A percentile compares a stretch with the other conserved stretches of the same genome.
phyloP scores from a whole-genome alignment of 805 yeast species.

The Lipomyces japonicus region DNA sequence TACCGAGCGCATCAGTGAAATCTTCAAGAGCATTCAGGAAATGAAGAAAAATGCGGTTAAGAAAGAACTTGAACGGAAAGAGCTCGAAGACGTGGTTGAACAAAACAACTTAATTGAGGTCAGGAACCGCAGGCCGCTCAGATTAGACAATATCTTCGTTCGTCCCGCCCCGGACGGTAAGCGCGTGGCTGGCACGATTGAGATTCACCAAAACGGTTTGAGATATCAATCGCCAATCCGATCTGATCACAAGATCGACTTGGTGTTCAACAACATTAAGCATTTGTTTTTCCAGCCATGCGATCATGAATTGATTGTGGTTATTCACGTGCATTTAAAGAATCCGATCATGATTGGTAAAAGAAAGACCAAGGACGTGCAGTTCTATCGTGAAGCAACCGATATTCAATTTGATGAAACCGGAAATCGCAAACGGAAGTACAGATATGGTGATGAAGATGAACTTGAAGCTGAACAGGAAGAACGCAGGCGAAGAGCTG shows the following conservation, averaged over 20 bases:
- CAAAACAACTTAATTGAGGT: slow-evolving; percentile 85
- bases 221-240: slow-evolving; percentile 85
- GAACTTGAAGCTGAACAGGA: slow-evolving; percentile 98
- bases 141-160: slow-evolving; percentile 81
- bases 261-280: slow-evolving; percentile 83
- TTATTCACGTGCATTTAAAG: slow-evolving; percentile 88
- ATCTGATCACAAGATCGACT: slow-evolving; percentile 81
- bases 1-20: slow-evolving; percentile 84
- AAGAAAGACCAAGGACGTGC: slow-evolving; percentile 90
- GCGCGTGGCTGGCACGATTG: slow-evolving; percentile 83
- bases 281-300: slow-evolving; percentile 95
- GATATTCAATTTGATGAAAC: slow-evolving; percentile 97
- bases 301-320: slow-evolving; percentile 87
- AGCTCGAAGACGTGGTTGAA: slow-evolving; percentile 87
- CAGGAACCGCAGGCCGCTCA: slow-evolving; percentile 76
- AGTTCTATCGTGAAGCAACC: slow-evolving; percentile 93
- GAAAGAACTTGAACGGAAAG: slow-evolving; percentile 85
- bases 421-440: slow-evolving; percentile 82
- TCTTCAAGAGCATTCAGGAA: slow-evolving; percentile 83
- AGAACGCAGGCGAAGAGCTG: slow-evolving; percentile 86
- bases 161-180: slow-evolving; percentile 98
- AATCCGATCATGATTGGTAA: slow-evolving; percentile 94
- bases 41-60: slow-evolving; percentile 88
- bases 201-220: slow-evolving; percentile 93
- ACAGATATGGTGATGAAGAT: slow-evolving; percentile 94